These are phyloP conservation scores for Gossypium schwendimanii DNA, from an alignment of 441 rosid genomes.

Conservation along the genomic window DNA sequence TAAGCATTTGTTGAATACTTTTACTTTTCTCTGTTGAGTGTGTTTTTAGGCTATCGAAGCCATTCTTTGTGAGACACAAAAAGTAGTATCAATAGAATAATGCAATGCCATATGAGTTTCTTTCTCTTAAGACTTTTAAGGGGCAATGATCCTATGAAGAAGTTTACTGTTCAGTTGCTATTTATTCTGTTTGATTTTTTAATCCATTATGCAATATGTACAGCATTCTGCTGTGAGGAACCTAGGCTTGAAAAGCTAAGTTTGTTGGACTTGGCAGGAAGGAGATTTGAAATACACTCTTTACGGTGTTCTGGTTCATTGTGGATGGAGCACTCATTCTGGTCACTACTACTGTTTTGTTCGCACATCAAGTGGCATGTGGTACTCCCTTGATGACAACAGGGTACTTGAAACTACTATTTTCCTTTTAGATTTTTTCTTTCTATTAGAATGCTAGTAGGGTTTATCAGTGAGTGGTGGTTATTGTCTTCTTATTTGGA, in stretches of 20 bases:
- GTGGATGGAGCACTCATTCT: slow-evolving; percentile 74
- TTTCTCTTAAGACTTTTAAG: not conserved
- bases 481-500: slow-evolving; percentile 7
- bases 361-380: slow-evolving; percentile 84
- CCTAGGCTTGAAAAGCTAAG: not conserved
- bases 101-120: not conserved
- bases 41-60: not conserved
- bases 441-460: slow-evolving; percentile 13
- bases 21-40: not conserved
- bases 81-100: not conserved
- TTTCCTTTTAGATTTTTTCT: slow-evolving; percentile 10
- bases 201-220: not conserved
- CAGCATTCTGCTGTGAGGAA: not conserved
- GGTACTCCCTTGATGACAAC: slow-evolving; percentile 91
- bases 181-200: not conserved
- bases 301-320: slow-evolving; percentile 89
- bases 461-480: not conserved
- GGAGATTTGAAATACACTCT: slow-evolving; percentile 84
- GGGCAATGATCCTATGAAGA: not conserved
- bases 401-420: slow-evolving; percentile 38
- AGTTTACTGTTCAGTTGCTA: not conserved
- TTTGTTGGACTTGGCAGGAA: slow-evolving; percentile 46
- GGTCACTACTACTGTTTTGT: slow-evolving; percentile 90
- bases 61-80: not conserved
- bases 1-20: slow-evolving; percentile 16